Evolutionary conservation across 495 filamentous ascomycete species (phyloP), one percentile per base, ranked within the genome.

Genomic region (Tuber magnatum): DNA sequence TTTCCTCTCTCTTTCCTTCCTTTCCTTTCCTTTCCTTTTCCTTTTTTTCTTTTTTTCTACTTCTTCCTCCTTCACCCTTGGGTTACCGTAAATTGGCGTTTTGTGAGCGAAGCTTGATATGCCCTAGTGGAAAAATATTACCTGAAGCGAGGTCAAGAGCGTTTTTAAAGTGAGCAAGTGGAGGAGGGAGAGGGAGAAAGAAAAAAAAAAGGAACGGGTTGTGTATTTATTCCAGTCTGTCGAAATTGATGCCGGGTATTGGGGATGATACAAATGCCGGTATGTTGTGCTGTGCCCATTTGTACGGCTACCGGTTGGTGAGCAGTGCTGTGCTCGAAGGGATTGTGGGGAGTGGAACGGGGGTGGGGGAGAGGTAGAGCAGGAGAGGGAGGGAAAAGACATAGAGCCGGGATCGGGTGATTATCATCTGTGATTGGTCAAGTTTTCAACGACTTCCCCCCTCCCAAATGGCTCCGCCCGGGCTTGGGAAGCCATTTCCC

Each of bases 221-320:
- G 56, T 20, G 56, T 16, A 65, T 65, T 65, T 16, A 65, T 65
- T 35, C 35, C 56, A 65, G 28, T 7, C 28, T 20, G 12, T 73
- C 38, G 56, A 56, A 39, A 74, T 51, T 51, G 70, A 74, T 68
- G 70, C 44, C 51, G 71, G 71, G 68, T 74, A 71, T 74, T 61
- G 51, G 77, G n/a, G n/a, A n/a, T n/a, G n/a, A n/a, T 71, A 73
- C 61, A 46, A 71, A 71, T 61, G 12, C 51, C 51, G 51, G 61
- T 68, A 61, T 68, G 42, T 28, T 76, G 71, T 38, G 65, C n/a
- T n/a, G n/a, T n/a, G 56, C 71, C 46, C 68, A 75, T 65, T 75
- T 48, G 75, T 78, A 74, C 75, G 72, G 77, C 76, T 79, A 75
- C 72, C 73, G 69, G 76, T 79, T 77, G 72, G 28, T 32, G 16